phyloP scores from a whole-genome alignment of 192 early-diverging fungal species.

The Linnemannia hyalina region DNA sequence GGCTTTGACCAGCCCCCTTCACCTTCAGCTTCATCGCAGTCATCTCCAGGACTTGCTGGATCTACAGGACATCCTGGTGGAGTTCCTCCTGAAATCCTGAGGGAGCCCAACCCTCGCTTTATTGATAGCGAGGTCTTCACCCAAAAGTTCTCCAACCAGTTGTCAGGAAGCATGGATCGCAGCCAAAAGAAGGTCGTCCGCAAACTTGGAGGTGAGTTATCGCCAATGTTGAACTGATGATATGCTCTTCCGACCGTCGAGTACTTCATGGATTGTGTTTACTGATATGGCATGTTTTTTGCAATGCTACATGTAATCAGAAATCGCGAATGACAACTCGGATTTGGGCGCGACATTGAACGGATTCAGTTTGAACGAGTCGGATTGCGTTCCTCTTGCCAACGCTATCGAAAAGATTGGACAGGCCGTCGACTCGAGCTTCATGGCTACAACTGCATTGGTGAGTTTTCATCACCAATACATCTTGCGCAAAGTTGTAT shows the following conservation, averaged over 20 bases:
- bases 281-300: background rate
- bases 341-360: conserved; percentile 95
- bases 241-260: background rate
- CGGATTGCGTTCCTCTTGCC: conserved; percentile 68
- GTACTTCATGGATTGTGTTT: background rate
- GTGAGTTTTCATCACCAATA: conserved; percentile 39
- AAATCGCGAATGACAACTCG: conserved; percentile 82
- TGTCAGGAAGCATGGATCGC: conserved; percentile 79
- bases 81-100: conserved; percentile 65
- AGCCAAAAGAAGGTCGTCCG: conserved; percentile 82
- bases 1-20: conserved; percentile 1
- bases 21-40: conserved; percentile 13
- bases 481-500: background rate
- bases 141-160: conserved; percentile 85
- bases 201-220: conserved; percentile 66
- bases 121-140: conserved; percentile 94
- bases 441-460: conserved; percentile 80
- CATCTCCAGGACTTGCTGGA: conserved; percentile 56
- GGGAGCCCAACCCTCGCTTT: conserved; percentile 86
- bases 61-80: conserved; percentile 51
- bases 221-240: background rate
- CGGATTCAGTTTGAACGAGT: conserved; percentile 93
- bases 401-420: conserved; percentile 93
- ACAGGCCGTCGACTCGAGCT: conserved; percentile 89
- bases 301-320: conserved; percentile 40